These are phyloP conservation scores for Tricholomella constricta DNA, from an alignment of 768 basidiomycete genomes.

Conservation along the genomic window DNA sequence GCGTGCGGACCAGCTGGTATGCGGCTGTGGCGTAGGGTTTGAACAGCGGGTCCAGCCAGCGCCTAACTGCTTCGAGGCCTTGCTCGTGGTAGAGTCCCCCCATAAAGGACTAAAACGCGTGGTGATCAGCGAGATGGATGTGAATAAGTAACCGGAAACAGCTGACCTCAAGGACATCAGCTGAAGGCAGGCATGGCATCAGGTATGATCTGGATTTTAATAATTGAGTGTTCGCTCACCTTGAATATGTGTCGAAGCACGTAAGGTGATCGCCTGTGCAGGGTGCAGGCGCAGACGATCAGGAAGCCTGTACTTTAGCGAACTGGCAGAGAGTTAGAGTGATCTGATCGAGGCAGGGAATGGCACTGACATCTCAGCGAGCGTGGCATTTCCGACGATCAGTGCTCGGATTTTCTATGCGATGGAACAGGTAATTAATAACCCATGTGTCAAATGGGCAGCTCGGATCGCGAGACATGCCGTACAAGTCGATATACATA, in stretches of 20 bases:
- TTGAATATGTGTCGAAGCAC: conserved; percentile 71
- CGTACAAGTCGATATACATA: conserved; percentile 33
- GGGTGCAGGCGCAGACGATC: conserved; percentile 64
- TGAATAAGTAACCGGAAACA: not conserved
- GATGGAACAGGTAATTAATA: conserved; percentile 4
- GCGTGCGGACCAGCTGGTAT: conserved; percentile 61
- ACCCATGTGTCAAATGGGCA: conserved; percentile 2
- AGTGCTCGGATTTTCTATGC: conserved; percentile 75
- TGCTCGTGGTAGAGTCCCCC: conserved; percentile 78
- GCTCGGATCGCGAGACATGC: conserved; percentile 13
- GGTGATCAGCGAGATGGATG: conserved; percentile 1
- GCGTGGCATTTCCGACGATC: conserved; percentile 72
- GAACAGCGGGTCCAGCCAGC: conserved; percentile 67
- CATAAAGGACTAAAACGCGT: conserved; percentile 61
- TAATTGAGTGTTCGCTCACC: conserved; percentile 41
- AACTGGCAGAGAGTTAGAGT: conserved; percentile 37
- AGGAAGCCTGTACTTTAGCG: conserved; percentile 64
- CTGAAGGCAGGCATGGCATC: conserved; percentile 38
- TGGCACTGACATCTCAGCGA: conserved; percentile 64
- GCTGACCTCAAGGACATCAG: conserved; percentile 77
- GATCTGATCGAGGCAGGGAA: conserved; percentile 4
- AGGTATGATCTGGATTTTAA: conserved; percentile 3
- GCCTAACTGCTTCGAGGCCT: conserved; percentile 54
- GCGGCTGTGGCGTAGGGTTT: conserved; percentile 62
- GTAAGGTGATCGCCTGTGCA: conserved; percentile 71